phyloP scores from a whole-genome alignment of 2,329 filamentous ascomycete species.

The Claviceps humidiphila region DNA sequence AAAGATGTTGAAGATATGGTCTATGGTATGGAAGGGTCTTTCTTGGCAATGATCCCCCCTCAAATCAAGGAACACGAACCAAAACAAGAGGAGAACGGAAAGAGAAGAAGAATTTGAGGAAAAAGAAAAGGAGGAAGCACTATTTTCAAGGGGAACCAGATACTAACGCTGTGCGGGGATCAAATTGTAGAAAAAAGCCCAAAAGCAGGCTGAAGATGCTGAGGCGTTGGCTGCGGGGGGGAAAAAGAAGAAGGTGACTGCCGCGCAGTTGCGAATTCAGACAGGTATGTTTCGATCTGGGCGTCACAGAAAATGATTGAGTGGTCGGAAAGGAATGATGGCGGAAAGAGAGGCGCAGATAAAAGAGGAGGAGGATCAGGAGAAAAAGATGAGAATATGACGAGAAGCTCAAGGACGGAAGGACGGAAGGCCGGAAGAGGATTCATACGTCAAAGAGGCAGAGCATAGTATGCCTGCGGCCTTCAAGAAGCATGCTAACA shows the following conservation, averaged over 20 bases:
- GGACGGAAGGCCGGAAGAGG: background rate
- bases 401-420: background rate
- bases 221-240: conserved; percentile 53
- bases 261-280: conserved; percentile 87
- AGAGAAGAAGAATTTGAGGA: background rate
- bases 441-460: background rate
- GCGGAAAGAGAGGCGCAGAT: no score
- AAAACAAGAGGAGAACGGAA: background rate
- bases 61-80: no score
- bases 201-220: conserved; percentile 85
- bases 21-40: conserved; percentile 56
- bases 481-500: no score
- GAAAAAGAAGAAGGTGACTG: conserved; percentile 98
- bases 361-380: background rate
- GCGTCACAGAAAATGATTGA: no score
- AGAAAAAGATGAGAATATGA: background rate
- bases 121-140: background rate
- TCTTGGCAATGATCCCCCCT: background rate
- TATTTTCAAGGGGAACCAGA: background rate
- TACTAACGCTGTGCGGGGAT: conserved; percentile 6
- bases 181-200: conserved; percentile 69
- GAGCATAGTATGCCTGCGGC: no score
- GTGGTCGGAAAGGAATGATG: no score
- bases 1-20: conserved; percentile 99
- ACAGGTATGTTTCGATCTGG: conserved; percentile 50